phyloP scores from a whole-genome alignment of 2,329 filamentous ascomycete species.

The Calonectria hawksworthii region DNA sequence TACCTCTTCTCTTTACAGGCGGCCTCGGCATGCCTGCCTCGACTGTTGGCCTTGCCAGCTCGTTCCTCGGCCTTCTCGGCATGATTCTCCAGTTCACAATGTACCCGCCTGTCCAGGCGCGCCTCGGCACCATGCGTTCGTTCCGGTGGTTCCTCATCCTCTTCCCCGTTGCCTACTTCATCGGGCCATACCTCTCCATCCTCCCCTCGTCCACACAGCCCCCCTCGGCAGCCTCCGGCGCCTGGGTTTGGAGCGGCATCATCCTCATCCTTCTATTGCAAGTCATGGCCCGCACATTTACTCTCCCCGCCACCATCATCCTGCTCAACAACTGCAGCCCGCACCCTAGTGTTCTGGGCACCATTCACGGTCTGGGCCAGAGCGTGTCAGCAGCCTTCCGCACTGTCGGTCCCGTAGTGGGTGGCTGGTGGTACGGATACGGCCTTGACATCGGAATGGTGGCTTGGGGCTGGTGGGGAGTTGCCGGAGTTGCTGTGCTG shows the following conservation, averaged over 20 bases:
- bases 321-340: conserved; percentile 73
- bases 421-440: conserved; percentile 63
- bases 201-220: conserved; percentile 37
- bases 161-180: conserved; percentile 76
- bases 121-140: conserved; percentile 75
- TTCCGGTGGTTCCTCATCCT: conserved; percentile 76
- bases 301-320: conserved; percentile 70
- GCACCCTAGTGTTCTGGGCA: conserved; percentile 70
- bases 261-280: conserved; percentile 74
- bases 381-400: conserved; percentile 65
- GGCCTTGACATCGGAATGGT: conserved; percentile 62
- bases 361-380: conserved; percentile 68
- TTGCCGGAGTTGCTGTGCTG: conserved; percentile 64
- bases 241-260: conserved; percentile 37
- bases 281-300: conserved; percentile 80
- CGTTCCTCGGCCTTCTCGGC: conserved; percentile 77
- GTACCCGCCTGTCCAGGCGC: conserved; percentile 75
- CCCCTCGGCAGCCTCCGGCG: conserved; percentile 30
- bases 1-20: conserved; percentile 71
- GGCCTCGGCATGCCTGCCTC: conserved; percentile 77
- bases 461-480: conserved; percentile 63
- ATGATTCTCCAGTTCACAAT: conserved; percentile 77
- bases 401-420: conserved; percentile 64
- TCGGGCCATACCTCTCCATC: conserved; percentile 77
- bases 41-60: conserved; percentile 77